phyloP scores from a whole-genome alignment of 2,329 filamentous ascomycete genomes.

The Fusarium staphyleae region DNA sequence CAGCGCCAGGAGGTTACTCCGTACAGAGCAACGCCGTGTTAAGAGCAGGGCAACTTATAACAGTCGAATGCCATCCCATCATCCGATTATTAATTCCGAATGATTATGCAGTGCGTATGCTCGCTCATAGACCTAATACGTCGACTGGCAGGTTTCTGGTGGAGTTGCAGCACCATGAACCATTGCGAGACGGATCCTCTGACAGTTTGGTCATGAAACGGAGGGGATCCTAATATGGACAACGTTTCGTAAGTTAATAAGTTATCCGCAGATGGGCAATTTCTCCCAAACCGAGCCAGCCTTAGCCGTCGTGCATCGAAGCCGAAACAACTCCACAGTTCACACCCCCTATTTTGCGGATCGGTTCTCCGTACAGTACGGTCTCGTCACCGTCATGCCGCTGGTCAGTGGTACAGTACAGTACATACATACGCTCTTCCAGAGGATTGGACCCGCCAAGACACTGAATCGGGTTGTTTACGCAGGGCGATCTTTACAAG shows the following conservation, averaged over 20 bases:
- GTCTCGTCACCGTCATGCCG: conserved; percentile 1
- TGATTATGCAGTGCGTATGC: background rate
- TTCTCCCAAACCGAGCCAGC: conserved; percentile 27
- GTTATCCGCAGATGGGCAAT: conserved; percentile 11
- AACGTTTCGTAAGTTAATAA: no score
- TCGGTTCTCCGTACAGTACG: conserved; percentile 17
- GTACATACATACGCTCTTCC: background rate
- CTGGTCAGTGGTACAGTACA: background rate
- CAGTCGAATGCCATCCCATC: background rate
- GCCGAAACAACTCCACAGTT: conserved; percentile 30
- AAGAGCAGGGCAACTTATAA: conserved; percentile 20
- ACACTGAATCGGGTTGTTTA: conserved; percentile 1
- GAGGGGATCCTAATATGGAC: conserved; percentile 21
- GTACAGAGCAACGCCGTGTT: conserved; percentile 4
- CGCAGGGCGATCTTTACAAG: conserved; percentile 1
- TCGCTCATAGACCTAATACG: background rate
- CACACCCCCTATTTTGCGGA: conserved; percentile 31
- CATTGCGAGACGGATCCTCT: conserved; percentile 1
- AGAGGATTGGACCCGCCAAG: background rate
- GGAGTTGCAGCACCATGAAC: conserved; percentile 3
- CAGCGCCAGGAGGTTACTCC: background rate
- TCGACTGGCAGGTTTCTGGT: background rate
- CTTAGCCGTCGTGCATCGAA: conserved; percentile 24
- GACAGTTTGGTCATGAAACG: conserved; percentile 5
- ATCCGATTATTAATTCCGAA: no score